phyloP scores from a whole-genome alignment of 2,329 filamentous ascomycete genomes.

The Xylaria multiplex region DNA sequence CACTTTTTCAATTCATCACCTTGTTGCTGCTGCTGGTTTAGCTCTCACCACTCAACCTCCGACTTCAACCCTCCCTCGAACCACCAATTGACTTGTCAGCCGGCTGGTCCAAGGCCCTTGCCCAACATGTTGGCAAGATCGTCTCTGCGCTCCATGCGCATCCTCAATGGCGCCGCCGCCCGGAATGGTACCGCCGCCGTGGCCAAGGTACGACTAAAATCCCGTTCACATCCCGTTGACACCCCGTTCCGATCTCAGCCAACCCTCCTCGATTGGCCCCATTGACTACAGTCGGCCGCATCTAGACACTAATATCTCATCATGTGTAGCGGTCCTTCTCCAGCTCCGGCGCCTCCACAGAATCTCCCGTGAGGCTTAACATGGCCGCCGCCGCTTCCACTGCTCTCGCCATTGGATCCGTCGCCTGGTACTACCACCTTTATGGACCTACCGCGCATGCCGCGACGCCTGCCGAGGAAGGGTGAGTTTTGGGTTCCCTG shows the following conservation, averaged over 20 bases:
- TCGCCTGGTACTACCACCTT: constrained; percentile 97
- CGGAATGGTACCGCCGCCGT: constrained; percentile 77
- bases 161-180: constrained; percentile 79
- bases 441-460: constrained; percentile 90
- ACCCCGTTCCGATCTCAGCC: constrained; percentile 5
- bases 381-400: constrained; percentile 88
- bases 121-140: constrained; percentile 92
- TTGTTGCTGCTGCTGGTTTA: constrained; percentile 35
- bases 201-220: constrained; percentile 73
- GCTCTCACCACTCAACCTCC: constrained; percentile 41
- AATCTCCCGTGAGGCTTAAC: constrained; percentile 84
- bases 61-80: constrained; percentile 40
- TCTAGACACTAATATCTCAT: constrained; percentile 31
- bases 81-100: constrained; percentile 44
- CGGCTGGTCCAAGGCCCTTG: constrained; percentile 53
- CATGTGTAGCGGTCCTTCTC: constrained; percentile 70
- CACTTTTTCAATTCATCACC: constrained; percentile 47
- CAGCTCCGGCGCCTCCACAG: constrained; percentile 75
- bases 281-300: constrained; percentile 1
- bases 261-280: background rate
- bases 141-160: constrained; percentile 87
- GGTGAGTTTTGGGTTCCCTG: constrained; percentile 72
- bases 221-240: constrained; percentile 20
- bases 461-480: constrained; percentile 94
- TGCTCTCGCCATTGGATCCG: constrained; percentile 84